phyloP scores from a whole-genome alignment of 2,329 filamentous ascomycete species.

The Stagonosporopsis tanaceti region DNA sequence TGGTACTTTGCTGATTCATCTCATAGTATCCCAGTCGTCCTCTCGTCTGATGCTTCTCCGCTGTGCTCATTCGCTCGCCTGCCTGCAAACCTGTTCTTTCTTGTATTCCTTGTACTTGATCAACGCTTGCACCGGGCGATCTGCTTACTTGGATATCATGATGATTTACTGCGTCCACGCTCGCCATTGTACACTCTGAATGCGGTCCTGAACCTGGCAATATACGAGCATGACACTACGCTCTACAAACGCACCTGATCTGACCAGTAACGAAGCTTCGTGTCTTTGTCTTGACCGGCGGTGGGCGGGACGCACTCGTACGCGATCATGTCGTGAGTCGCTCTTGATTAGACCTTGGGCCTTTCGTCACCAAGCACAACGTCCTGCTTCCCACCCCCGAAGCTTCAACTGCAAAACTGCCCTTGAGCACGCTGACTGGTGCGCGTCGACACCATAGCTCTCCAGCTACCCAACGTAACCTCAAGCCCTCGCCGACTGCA shows the following conservation, averaged over 20 bases:
- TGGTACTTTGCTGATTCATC: slow-evolving; percentile 42
- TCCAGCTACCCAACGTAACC: slow-evolving; percentile 53
- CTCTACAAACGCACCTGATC: slow-evolving; percentile 33
- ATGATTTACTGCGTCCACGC: slow-evolving; percentile 47
- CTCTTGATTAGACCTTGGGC: slow-evolving; percentile 22
- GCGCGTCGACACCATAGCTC: slow-evolving; percentile 45
- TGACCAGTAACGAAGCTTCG: slow-evolving; percentile 42
- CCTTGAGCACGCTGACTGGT: slow-evolving; percentile 42
- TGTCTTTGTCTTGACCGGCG: slow-evolving; percentile 33
- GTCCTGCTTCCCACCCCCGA: slow-evolving; percentile 11
- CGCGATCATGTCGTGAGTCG: slow-evolving; percentile 51
- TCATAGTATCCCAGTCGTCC: slow-evolving; percentile 42
- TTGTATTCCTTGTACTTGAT: slow-evolving; percentile 53
- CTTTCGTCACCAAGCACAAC: slow-evolving; percentile 11
- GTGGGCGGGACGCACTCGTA: slow-evolving; percentile 30
- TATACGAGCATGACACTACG: slow-evolving; percentile 48
- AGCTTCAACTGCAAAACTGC: slow-evolving; percentile 9
- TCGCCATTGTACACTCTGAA: slow-evolving; percentile 43
- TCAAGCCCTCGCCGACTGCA: slow-evolving; percentile 53
- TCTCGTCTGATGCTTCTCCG: slow-evolving; percentile 39
- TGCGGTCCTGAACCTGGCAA: slow-evolving; percentile 37
- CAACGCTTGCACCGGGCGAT: slow-evolving; percentile 45
- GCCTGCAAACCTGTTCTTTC: slow-evolving; percentile 45
- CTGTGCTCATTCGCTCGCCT: slow-evolving; percentile 46
- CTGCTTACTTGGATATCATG: slow-evolving; percentile 50